phyloP scores from a whole-genome alignment of 805 yeast species.

The Blastobotrys chiropterorum region DNA sequence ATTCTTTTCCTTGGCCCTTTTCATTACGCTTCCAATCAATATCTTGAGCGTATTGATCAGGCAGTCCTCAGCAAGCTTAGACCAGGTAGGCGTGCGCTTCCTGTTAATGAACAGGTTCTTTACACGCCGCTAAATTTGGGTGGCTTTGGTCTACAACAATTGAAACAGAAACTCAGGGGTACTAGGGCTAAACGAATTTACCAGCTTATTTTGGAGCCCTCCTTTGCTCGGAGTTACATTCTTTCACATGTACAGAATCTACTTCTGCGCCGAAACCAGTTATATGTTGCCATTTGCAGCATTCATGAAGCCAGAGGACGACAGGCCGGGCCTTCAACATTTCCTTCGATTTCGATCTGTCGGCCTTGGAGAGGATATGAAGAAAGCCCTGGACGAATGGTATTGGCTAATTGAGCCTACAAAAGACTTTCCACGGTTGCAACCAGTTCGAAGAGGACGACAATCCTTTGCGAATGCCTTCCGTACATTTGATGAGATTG shows the following conservation, averaged over 20 bases:
- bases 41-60: background rate
- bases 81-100: background rate
- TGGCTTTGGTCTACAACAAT: background rate
- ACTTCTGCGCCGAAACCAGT: background rate
- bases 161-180: background rate
- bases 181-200: background rate
- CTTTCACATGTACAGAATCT: background rate
- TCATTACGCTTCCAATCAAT: background rate
- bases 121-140: background rate
- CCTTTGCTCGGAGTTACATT: background rate
- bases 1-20: background rate
- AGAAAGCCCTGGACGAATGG: background rate
- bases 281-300: background rate
- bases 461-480: background rate
- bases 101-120: background rate
- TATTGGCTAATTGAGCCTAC: background rate
- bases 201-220: background rate
- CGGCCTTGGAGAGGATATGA: background rate
- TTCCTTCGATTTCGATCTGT: background rate
- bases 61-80: background rate
- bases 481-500: background rate
- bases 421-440: background rate
- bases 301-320: background rate
- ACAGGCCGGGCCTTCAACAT: background rate
- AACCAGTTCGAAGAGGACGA: background rate